Evolutionary conservation across 1,139 yeast genomes (phyloP), one percentile per base, ranked within the genome.

Genomic region (Candida glucosophila): DNA sequence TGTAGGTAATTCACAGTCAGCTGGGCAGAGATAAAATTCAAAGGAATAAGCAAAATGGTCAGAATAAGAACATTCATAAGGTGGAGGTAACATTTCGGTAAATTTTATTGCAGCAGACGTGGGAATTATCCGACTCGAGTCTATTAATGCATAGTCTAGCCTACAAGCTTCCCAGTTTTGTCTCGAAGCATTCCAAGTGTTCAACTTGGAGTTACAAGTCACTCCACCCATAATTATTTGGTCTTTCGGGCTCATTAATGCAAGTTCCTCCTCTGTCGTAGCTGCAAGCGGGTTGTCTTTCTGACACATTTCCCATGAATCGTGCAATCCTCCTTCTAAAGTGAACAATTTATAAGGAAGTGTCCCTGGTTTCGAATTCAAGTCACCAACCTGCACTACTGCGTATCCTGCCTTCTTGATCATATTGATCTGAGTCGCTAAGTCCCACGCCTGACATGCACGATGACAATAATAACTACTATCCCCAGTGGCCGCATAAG

Each of bases 361-460:
- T 4, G 93, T 77, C 0, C 81, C 92, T 0, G 97, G 97, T 33
- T 75, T 64, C 4, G 93, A 81, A 49, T 90, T 90, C 47, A 90
- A 65, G 52, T 90, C 98, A 2, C 98, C 99, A 15, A 88, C 95
- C 27, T 85, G 77, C 23, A 92, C 67, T 0, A 83, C 90, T 1
- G 88, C 78, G 50, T 82, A 80, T 0, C 96, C 95, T 0, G 90
- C 79, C 29, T 61, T 64, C 25, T 66, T 64, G 25, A 90, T 67
- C 26, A 77, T 52, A 17, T 66, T 64, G 2, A 82, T 76, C 26
- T 86, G 35, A 29, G 74, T 70, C 14, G 90, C 67, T 46, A 92
- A 73, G 48, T 88, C 96, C 97, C 97, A 90, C 1, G 97, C 97
- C 52, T 90, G 99, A 33, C 93, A 74, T 0, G 95, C 78, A 28